A percentile compares a stretch with the other conserved stretches of the same genome.
Conservation (phyloP, 768 basidiomycete species). For the Mycena galericulata region DNA sequence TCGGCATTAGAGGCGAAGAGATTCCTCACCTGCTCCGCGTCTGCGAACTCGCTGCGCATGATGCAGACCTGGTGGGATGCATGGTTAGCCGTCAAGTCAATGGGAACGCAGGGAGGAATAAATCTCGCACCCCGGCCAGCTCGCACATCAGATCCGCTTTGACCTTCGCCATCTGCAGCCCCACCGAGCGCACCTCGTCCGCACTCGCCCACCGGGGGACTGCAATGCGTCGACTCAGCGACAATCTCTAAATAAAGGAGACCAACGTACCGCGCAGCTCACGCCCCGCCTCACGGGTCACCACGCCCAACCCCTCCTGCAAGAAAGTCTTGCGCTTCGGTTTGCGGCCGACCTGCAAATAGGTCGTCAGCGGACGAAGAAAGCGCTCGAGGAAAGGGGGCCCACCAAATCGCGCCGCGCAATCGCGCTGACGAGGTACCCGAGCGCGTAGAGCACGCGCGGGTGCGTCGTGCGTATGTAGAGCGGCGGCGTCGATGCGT, state of each 20-base stretch:
- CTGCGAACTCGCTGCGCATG: slow-evolving; percentile 75
- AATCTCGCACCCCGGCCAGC: slow-evolving; percentile 69
- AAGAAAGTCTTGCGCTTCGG: slow-evolving; percentile 82
- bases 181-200: slow-evolving; percentile 61
- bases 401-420: slow-evolving; percentile 68
- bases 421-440: slow-evolving; percentile 73
- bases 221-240: slow-evolving; percentile 37
- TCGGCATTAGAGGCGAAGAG: neutral
- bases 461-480: slow-evolving; percentile 76
- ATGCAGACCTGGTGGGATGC: slow-evolving; percentile 63
- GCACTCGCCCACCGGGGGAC: slow-evolving; percentile 69
- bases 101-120: neutral
- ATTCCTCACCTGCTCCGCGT: slow-evolving; percentile 65
- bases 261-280: slow-evolving; percentile 55
- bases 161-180: slow-evolving; percentile 65
- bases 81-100: neutral
- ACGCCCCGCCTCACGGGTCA: slow-evolving; percentile 60
- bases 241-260: slow-evolving; percentile 17
- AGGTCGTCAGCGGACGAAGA: neutral
- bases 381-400: neutral
- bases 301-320: slow-evolving; percentile 65
- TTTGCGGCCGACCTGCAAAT: slow-evolving; percentile 68
- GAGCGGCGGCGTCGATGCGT: slow-evolving; percentile 56
- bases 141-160: slow-evolving; percentile 82
- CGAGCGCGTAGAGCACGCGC: slow-evolving; percentile 69